Evolutionary conservation across 306 rosid species (phyloP), one percentile per base, ranked within the genome.

Genomic region (Crataegus laevigata): DNA sequence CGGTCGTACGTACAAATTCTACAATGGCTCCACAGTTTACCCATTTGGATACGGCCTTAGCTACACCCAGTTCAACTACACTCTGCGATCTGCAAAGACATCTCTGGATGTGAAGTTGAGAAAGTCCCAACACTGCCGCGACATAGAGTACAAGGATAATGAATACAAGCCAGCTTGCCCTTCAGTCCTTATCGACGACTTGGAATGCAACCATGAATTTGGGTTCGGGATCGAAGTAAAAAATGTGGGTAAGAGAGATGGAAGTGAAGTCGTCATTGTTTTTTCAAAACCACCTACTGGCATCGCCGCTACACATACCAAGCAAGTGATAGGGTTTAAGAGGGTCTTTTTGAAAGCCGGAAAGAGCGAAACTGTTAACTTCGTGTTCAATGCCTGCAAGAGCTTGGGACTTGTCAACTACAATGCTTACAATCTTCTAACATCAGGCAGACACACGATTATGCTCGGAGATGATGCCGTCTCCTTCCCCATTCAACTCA

Each of bases 21-120:
- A 29, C 72, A 57, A 82, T 28, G 85, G 85, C 28, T 24, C 85
- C 58, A 69, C 74, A 43, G 79, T 82, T 6, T 77, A 77, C 19
- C 85, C 82, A 29, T 82, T 82, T 26, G 85, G 79, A 4, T 69
- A 77, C 58, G 85, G 82, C 26, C 79, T 82, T 50, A 82, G 85
- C 73, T 82, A 82, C 77, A 77, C 79, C 3, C 38, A 17, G 21
- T 82, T 82, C 79, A 68, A 24, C 63, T 71, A 77, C 45, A 54
- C 67, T 3, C 42, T 74, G 22, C 19, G 21, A 55, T 68, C 77
- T 2, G 81, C 85, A 17, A 54, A 45, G 3, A 71, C 54, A 42
- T 60, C 63, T 3, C 0, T 82, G 28, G 61, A 43, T 68, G 21
- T 82, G 3, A 14, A 29, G 25, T 66, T 82, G 30, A 42, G 4